Percentiles rank a stretch among this genome's conserved stretches.
Evolutionary conservation across 257 asterid genomes (phyloP).

Genomic region (Solanum etuberosum): DNA sequence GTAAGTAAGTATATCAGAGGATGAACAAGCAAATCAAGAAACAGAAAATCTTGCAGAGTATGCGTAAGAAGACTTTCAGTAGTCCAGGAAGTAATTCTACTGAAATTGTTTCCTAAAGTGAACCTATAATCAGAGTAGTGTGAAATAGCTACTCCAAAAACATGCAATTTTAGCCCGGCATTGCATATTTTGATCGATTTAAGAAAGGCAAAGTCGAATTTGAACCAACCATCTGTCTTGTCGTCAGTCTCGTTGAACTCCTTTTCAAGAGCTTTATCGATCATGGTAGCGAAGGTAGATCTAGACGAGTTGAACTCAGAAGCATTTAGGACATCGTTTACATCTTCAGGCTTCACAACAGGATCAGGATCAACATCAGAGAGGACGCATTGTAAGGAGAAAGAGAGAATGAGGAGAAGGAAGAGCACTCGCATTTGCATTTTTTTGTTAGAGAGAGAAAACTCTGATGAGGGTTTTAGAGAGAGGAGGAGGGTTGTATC

Average conservation of each 20-base stretch:
- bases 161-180: background rate
- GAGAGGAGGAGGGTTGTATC: background rate
- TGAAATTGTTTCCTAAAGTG: background rate
- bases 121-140: background rate
- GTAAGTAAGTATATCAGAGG: background rate
- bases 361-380: constrained; percentile 38
- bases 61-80: background rate
- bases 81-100: background rate
- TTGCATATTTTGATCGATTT: background rate
- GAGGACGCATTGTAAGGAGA: constrained; percentile 3
- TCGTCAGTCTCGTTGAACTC: constrained; percentile 78
- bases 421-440: constrained; percentile 11
- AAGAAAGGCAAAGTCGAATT: background rate
- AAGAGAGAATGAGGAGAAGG: constrained; percentile 5
- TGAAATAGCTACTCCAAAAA: background rate
- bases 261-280: constrained; percentile 62
- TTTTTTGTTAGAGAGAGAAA: constrained; percentile 1
- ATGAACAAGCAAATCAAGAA: background rate
- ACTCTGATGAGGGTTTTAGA: background rate
- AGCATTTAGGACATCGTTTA: constrained; percentile 17
- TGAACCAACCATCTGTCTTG: constrained; percentile 44
- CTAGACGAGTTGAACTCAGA: constrained; percentile 14
- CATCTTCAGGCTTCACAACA: constrained; percentile 12
- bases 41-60: background rate
- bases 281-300: constrained; percentile 39